Base-by-base conservation (phyloP, 768 basidiomycete species). In the Lactifluus echinatus region DNA sequence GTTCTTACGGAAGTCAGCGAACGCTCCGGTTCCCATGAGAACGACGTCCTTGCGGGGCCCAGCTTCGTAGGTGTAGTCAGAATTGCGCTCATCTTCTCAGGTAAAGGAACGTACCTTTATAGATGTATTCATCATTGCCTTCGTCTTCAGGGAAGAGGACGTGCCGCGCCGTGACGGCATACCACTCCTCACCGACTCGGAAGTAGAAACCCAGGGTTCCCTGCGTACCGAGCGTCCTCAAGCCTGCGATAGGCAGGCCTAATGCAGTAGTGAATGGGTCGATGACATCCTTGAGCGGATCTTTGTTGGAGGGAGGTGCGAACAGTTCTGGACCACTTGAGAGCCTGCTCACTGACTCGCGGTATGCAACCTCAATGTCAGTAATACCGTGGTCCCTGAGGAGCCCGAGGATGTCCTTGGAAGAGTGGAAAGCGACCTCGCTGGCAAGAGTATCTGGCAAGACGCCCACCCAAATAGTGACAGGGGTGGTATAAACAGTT, bases 381-480 rank as follows among this genome's bases (percentile, higher is more conserved):
- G 31, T 31, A 31, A 31, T 31, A 4, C 31, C 31, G 5, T 31
- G 31, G 4, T 31, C 1, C 14, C n/a, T 42, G 39, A 28, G 23
- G 8, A 31, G 31, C 10, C 31, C 31, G 46, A 53, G 63, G 40
- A 68, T 66, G 19, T 60, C 55, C 5, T 46, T 40, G 50, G 63
- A n/a, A 10, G 55, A 62, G 3, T 65, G 40, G 57, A 37, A 53
- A 1, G 68, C 66, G 39, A 37, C 57, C n/a, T 54, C 52, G 50
- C 60, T 60, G 53, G 53, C 63, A 54, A 65, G 57, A 58, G 56
- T 66, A 44, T 66, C 60, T 19, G 68, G 65, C 36, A 61, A 29
- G 37, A 66, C 65, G 5, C 31, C 31, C 5, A 31, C 31, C 31
- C 31, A 31, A 31, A 31, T 31, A 31, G 31, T 31, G 31, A 31